Base-by-base conservation (phyloP, 78 protist species). In the Dictyostelium citrinum region DNA sequence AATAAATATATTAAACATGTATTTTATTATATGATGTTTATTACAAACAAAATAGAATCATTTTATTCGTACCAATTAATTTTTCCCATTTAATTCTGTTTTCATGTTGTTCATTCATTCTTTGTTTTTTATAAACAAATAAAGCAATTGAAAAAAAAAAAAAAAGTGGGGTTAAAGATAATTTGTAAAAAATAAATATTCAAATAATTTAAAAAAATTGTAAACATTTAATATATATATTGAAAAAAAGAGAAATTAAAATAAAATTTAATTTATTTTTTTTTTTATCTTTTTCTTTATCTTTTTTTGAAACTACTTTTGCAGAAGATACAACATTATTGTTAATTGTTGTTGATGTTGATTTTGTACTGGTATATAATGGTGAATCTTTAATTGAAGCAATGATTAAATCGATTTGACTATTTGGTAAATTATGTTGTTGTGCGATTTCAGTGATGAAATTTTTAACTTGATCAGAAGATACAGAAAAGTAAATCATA, bases 401-500 rank as follows among this genome's bases (percentile, higher is more conserved):
- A 4, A 70, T 31, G 8, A 70, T 33, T 17, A 7, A 27, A 70
- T 70, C 39, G 2, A 70, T 70, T 31, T 70, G 77, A 12, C 20
- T 29, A 29, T 70, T 29, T 29, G 35, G n/a, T 14, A 70, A 70
- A 33, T 70, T 70, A 77, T 77, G 45, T 27, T 45, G 82, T 12
- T 29, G 17, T 45, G 67, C 58, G 1, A 77, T 37, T 10, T 85
- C 83, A 0, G 14, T 29, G 12, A 85, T 22, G 49, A 85, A 85
- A n/a, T 39, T 55, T n/a, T 72, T 37, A 43, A 85, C 70, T 4
- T 72, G 61, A n/a, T 72, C 61, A 24, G 33, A 17, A 2, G 74
- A 39, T 10, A 85, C 39, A 2, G 12, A 5, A 41, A 85, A 85
- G 16, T 85, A 81, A 27, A 61, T 45, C 91, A 85, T 85, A 29